Conservation (phyloP, 2,329 filamentous ascomycete species). For the Fusarium verrucosum region DNA sequence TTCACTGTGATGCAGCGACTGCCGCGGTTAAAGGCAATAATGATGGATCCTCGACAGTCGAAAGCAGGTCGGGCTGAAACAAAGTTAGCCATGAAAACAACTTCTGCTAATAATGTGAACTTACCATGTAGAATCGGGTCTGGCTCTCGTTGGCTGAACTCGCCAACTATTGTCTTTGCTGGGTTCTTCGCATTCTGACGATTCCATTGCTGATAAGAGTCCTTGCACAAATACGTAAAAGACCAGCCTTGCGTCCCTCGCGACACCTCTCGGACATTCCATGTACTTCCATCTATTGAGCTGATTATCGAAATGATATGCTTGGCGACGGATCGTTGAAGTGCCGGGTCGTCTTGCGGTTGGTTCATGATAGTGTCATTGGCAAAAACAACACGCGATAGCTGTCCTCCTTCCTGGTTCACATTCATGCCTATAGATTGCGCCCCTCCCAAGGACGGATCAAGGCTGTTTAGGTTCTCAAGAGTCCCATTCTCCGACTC, state of each 20-base stretch:
- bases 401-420: conserved; percentile 28
- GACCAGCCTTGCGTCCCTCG: conserved; percentile 61
- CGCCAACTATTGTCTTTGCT: conserved; percentile 55
- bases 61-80: conserved; percentile 64
- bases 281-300: conserved; percentile 58
- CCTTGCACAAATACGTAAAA: conserved; percentile 63
- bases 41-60: conserved; percentile 64
- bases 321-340: conserved; percentile 61
- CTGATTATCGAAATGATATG: conserved; percentile 57
- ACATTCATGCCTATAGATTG: conserved; percentile 26
- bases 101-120: conserved; percentile 20
- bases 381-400: conserved; percentile 53
- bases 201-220: conserved; percentile 62
- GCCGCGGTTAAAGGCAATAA: conserved; percentile 59
- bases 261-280: conserved; percentile 58
- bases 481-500: conserved; percentile 50
- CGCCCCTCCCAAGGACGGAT: conserved; percentile 49
- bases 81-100: neutral
- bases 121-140: conserved; percentile 58
- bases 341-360: conserved; percentile 56
- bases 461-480: conserved; percentile 48
- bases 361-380: conserved; percentile 61
- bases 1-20: conserved; percentile 60
- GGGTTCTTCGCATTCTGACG: conserved; percentile 56
- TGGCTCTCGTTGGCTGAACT: conserved; percentile 59